Conservation (phyloP, 768 basidiomycete species). For the Amanita rubescens region DNA sequence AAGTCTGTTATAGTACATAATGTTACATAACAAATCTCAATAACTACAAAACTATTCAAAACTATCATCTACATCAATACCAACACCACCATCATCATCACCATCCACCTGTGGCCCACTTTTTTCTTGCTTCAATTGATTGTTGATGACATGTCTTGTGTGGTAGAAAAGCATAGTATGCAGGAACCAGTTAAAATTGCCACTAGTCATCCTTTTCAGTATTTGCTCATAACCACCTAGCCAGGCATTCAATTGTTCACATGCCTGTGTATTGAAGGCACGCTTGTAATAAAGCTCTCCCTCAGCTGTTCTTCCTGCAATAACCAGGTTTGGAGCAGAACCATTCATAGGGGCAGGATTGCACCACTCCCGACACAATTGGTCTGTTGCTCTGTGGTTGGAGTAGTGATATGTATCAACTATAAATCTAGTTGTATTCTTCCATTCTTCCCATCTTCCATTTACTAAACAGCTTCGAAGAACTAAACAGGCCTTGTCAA, state of each 20-base stretch:
- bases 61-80: too few relatives aligned
- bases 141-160: too few relatives aligned
- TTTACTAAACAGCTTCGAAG: conserved; percentile 8
- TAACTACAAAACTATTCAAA: too few relatives aligned
- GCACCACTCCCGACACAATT: not conserved
- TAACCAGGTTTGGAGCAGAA: too few relatives aligned
- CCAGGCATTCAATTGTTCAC: conserved; percentile 10
- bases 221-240: conserved; percentile 6
- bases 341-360: not conserved
- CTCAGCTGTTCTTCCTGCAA: not conserved
- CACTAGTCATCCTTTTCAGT: too few relatives aligned
- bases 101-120: too few relatives aligned
- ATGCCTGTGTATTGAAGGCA: not conserved
- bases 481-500: not conserved
- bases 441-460: conserved; percentile 4
- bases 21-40: too few relatives aligned
- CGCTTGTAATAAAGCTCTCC: not conserved
- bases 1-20: too few relatives aligned
- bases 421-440: not conserved
- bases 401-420: conserved; percentile 2
- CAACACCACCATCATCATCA: too few relatives aligned
- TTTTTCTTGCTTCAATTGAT: too few relatives aligned
- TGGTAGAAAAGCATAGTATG: too few relatives aligned
- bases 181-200: too few relatives aligned
- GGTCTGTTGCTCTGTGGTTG: not conserved